Percentiles rank a stretch among this genome's conserved stretches.
Evolutionary conservation across 2,329 filamentous ascomycete species (phyloP).

Genomic region (Alternaria atra): DNA sequence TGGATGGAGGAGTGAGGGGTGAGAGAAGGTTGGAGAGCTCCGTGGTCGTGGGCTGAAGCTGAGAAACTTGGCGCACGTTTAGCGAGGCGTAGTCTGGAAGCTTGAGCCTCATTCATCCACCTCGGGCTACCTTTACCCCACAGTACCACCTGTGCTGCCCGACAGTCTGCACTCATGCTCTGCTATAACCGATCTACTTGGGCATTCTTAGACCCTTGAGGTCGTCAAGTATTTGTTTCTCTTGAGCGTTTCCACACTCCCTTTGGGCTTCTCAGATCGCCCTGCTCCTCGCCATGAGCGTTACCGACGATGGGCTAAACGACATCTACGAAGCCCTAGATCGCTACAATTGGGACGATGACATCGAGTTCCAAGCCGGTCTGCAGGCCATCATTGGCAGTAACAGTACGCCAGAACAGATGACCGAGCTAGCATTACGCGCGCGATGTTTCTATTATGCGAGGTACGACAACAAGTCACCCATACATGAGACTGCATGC

Average conservation of each 20-base stretch:
- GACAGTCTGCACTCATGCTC: conserved; percentile 4
- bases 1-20: conserved; percentile 20
- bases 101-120: conserved; percentile 20
- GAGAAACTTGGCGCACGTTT: conserved; percentile 31
- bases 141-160: conserved; percentile 14
- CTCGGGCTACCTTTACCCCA: conserved; percentile 29
- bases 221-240: neutral
- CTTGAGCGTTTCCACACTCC: neutral
- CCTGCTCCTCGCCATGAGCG: conserved; percentile 33
- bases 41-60: conserved; percentile 28
- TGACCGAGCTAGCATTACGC: conserved; percentile 67
- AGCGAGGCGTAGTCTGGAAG: conserved; percentile 27
- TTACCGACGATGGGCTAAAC: conserved; percentile 33
- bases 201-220: conserved; percentile 8
- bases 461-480: conserved; percentile 41
- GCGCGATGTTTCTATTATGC: conserved; percentile 76
- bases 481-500: neutral
- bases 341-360: conserved; percentile 72
- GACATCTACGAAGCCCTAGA: conserved; percentile 69
- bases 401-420: conserved; percentile 63
- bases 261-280: neutral
- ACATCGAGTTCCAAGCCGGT: conserved; percentile 74
- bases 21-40: conserved; percentile 20
- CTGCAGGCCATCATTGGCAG: conserved; percentile 71
- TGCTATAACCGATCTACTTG: neutral